Percentiles rank a stretch among this genome's conserved stretches.
Evolutionary conservation across 768 basidiomycete species (phyloP).

Genomic region (Boletus subcaerulescens): DNA sequence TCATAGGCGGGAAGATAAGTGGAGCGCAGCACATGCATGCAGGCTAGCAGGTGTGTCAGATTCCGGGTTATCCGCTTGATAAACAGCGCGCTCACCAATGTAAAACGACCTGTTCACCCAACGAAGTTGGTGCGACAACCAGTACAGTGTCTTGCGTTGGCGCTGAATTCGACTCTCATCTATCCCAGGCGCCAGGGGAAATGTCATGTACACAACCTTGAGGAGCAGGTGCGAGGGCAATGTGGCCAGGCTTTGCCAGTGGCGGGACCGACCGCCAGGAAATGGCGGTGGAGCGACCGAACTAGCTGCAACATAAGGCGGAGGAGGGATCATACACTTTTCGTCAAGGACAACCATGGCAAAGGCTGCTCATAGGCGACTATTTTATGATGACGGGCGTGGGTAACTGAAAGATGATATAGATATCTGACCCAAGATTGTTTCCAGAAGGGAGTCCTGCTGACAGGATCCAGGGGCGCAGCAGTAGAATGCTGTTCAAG

Average conservation of each 20-base stretch:
- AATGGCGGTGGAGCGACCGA: slow-evolving; percentile 36
- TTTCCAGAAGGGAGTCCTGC: background rate
- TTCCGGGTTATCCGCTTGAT: background rate
- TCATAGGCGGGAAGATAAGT: slow-evolving; percentile 68
- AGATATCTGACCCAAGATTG: background rate
- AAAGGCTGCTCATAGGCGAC: background rate
- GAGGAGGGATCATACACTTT: slow-evolving; percentile 36
- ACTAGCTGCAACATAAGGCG: slow-evolving; percentile 34
- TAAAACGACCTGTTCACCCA: slow-evolving; percentile 67
- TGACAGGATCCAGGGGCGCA: background rate
- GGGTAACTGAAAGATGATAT: background rate
- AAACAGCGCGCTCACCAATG: slow-evolving; percentile 40
- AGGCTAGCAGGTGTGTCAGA: slow-evolving; percentile 41
- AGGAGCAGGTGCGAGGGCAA: slow-evolving; percentile 66
- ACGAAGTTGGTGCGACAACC: slow-evolving; percentile 62
- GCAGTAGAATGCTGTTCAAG: background rate
- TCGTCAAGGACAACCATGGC: slow-evolving; percentile 47
- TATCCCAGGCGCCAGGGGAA: slow-evolving; percentile 48
- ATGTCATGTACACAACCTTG: slow-evolving; percentile 63
- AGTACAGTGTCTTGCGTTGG: slow-evolving; percentile 67
- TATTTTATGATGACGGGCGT: slow-evolving; percentile 1
- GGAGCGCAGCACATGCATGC: slow-evolving; percentile 79
- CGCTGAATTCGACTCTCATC: slow-evolving; percentile 41
- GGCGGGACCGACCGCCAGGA: slow-evolving; percentile 16
- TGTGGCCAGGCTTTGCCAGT: slow-evolving; percentile 24